phyloP scores from a whole-genome alignment of 75 land plant species.

The Cupressus sempervirens region DNA sequence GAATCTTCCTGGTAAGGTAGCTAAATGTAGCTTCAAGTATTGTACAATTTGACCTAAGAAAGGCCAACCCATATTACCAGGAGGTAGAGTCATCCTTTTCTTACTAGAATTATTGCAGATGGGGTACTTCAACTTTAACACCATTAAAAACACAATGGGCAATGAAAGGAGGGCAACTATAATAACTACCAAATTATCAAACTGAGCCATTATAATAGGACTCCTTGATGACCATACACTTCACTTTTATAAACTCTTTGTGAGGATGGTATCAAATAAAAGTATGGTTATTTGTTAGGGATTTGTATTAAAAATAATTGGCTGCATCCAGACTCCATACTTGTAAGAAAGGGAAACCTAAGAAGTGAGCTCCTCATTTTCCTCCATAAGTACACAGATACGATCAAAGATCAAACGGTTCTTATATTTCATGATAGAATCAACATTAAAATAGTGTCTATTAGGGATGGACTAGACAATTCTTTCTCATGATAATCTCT shows the following conservation, averaged over 20 bases:
- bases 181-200: neutral
- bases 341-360: too few relatives aligned
- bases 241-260: neutral
- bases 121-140: neutral
- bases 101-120: slow-evolving; percentile 5
- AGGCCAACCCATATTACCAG: slow-evolving; percentile 71
- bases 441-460: too few relatives aligned
- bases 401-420: too few relatives aligned
- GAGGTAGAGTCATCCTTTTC: slow-evolving; percentile 45
- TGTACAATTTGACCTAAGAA: slow-evolving; percentile 66
- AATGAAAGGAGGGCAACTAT: neutral
- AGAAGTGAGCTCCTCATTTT: too few relatives aligned
- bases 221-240: neutral
- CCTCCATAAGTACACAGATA: too few relatives aligned
- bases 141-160: neutral
- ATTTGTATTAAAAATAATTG: too few relatives aligned
- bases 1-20: slow-evolving; percentile 60
- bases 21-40: slow-evolving; percentile 55
- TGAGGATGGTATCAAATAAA: too few relatives aligned
- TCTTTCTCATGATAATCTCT: too few relatives aligned
- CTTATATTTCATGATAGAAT: too few relatives aligned
- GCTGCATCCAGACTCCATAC: too few relatives aligned
- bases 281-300: too few relatives aligned
- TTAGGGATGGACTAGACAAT: too few relatives aligned
- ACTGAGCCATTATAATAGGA: neutral